Base-by-base conservation (phyloP, 2,329 filamentous ascomycete species). In the Nemania sp. region DNA sequence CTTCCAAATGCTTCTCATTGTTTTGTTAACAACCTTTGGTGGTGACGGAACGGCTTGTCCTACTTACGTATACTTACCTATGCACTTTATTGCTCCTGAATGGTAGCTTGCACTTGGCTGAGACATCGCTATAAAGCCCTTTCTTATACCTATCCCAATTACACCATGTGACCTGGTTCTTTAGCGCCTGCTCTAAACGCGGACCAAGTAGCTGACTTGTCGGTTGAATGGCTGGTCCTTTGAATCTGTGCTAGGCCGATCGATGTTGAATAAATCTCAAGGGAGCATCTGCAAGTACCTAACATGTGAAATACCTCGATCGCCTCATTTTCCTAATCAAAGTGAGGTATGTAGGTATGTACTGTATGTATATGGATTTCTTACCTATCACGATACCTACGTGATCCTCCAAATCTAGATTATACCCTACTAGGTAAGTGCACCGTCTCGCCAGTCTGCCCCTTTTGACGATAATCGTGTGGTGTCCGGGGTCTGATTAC, bases 1-100 rank as follows among this genome's bases (percentile, higher is more conserved):
- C 11, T 59, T 65, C 52, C 52, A 62, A 65, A 59, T 62, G 41
- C 59, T 60, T 56, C 62, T 47, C 47, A 45, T 55, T 63, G 20
- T 20, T n/a, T 18, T 45, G 32, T 35, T 35, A 35, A n/a, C n/a
- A n/a, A n/a, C 32, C 32, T 35, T 35, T 7, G 32, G n/a, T n/a
- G n/a, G n/a, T n/a, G n/a, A n/a, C n/a, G n/a, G n/a, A n/a, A n/a
- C n/a, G n/a, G n/a, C n/a, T n/a, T n/a, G n/a, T n/a, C n/a, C n/a
- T n/a, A n/a, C n/a, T n/a, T n/a, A n/a, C 32, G 32, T 7, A 35
- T 35, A 35, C 32, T 11, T 20, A 8, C n/a, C n/a, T n/a, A n/a
- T n/a, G n/a, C n/a, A n/a, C n/a, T 45, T 20, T 45, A 2, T 45
- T 18, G 20, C 41, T 18, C 47, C 58, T 55, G 22, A 55, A 27